Percentiles rank a stretch among this genome's conserved stretches.
Evolutionary conservation across 345 rosid genomes (phyloP).

Genomic region (Dipteronia dyeriana): DNA sequence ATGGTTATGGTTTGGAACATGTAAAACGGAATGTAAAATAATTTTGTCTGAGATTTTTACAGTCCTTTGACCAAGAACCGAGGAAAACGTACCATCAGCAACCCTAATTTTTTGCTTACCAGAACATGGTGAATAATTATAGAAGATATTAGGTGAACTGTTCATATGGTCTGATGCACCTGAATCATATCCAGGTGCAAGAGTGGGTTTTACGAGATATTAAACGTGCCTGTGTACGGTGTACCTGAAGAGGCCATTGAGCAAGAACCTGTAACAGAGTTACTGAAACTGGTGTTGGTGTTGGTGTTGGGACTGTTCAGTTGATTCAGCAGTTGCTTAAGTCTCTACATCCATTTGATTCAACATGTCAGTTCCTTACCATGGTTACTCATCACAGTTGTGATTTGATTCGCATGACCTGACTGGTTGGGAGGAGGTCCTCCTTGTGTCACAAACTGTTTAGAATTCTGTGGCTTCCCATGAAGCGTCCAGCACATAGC

Average conservation of each 20-base stretch:
- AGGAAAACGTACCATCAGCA: neutral
- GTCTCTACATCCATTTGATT: too few relatives aligned
- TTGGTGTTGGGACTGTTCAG: neutral
- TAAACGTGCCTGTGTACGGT: too few relatives aligned
- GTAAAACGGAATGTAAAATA: neutral
- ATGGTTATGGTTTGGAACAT: neutral
- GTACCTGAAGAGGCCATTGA: neutral
- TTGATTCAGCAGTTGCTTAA: neutral
- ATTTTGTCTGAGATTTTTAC: neutral
- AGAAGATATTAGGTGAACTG: neutral
- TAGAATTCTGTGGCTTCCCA: neutral
- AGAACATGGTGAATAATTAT: neutral
- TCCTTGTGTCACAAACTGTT: neutral
- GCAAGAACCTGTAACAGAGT: neutral
- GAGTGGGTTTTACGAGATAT: too few relatives aligned
- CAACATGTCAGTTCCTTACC: neutral
- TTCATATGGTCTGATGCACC: neutral
- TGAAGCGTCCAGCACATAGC: too few relatives aligned
- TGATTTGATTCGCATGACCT: neutral
- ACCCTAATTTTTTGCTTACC: too few relatives aligned
- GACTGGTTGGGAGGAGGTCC: neutral
- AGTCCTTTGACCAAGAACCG: neutral
- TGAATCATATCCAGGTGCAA: neutral
- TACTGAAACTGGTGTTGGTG: neutral
- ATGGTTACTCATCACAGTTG: neutral